Conservation (phyloP, 2,329 filamentous ascomycete genomes). For the Biscogniauxia mediterranea region DNA sequence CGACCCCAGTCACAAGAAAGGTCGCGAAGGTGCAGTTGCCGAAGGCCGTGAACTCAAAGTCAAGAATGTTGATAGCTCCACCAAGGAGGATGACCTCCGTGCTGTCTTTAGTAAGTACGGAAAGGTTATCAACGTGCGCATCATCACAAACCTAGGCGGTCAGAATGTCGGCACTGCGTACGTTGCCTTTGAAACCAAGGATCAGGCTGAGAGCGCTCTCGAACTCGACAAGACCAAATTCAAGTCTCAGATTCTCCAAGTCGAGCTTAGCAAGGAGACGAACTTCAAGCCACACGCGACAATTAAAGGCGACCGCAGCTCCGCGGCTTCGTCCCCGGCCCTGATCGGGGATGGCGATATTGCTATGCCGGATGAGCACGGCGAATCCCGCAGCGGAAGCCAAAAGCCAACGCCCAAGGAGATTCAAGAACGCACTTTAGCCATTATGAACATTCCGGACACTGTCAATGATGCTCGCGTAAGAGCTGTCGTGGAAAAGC, state of each 20-base stretch:
- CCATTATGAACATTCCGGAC: conserved; percentile 82
- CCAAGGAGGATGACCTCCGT: conserved; percentile 66
- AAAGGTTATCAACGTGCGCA: conserved; percentile 66
- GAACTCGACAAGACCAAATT: conserved; percentile 71
- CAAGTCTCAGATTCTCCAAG: conserved; percentile 64
- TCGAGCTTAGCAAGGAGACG: conserved; percentile 57
- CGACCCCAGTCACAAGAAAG: conserved; percentile 74
- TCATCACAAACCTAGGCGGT: conserved; percentile 67
- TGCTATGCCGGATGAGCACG: conserved; percentile 34
- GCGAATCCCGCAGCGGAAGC: conserved; percentile 14
- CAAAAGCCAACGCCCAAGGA: conserved; percentile 44
- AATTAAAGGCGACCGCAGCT: conserved; percentile 34
- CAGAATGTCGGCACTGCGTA: conserved; percentile 77
- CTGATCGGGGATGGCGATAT: conserved; percentile 39
- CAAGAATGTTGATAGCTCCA: conserved; percentile 61
- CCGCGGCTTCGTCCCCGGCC: conserved; percentile 36
- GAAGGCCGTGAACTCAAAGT: conserved; percentile 87
- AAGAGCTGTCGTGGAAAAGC: conserved; percentile 66
- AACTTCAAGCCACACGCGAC: conserved; percentile 58
- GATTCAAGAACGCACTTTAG: conserved; percentile 68
- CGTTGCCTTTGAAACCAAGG: conserved; percentile 70
- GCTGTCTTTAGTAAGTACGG: conserved; percentile 75
- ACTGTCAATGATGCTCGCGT: conserved; percentile 89
- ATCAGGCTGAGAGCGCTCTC: conserved; percentile 65
- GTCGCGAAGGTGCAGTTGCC: conserved; percentile 74